Evolutionary conservation across 2,329 filamentous ascomycete species (phyloP).

Genomic region (Alternaria sp.): DNA sequence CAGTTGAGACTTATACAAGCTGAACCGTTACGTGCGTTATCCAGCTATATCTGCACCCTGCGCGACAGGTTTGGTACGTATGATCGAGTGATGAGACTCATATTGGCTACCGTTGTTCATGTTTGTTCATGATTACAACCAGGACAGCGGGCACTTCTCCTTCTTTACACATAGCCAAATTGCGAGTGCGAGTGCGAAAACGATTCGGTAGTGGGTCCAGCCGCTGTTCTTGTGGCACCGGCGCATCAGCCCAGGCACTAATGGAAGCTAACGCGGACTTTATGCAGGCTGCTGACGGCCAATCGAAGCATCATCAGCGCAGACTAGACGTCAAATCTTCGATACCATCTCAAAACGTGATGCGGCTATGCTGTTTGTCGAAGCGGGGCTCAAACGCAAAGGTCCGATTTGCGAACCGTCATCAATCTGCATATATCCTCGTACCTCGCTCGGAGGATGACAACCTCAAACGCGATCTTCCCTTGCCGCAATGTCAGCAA

Average conservation of each 20-base stretch:
- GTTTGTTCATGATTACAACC: background rate
- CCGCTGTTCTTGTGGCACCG: background rate
- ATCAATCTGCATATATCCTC: slow-evolving; percentile 9
- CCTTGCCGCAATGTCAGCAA: slow-evolving; percentile 6
- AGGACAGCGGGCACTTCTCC: background rate
- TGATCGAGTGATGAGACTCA: background rate
- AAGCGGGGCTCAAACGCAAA: background rate
- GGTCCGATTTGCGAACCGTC: slow-evolving; percentile 6
- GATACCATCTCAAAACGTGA: background rate
- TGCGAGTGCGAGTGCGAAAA: background rate
- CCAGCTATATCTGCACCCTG: background rate
- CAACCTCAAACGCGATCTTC: background rate
- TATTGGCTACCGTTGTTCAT: background rate
- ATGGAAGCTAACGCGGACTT: slow-evolving; percentile 4
- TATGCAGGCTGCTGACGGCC: slow-evolving; percentile 14
- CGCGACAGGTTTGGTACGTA: background rate
- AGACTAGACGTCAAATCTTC: slow-evolving; percentile 1
- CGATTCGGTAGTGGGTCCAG: background rate
- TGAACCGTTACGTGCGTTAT: background rate
- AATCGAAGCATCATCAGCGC: background rate
- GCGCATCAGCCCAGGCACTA: background rate
- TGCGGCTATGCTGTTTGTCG: slow-evolving; percentile 1
- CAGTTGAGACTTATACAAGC: background rate
- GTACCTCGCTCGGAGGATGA: background rate
- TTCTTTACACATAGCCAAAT: background rate